These are phyloP conservation scores for Ustulina deusta DNA, from an alignment of 2,329 filamentous ascomycete species.

Conservation along the genomic window DNA sequence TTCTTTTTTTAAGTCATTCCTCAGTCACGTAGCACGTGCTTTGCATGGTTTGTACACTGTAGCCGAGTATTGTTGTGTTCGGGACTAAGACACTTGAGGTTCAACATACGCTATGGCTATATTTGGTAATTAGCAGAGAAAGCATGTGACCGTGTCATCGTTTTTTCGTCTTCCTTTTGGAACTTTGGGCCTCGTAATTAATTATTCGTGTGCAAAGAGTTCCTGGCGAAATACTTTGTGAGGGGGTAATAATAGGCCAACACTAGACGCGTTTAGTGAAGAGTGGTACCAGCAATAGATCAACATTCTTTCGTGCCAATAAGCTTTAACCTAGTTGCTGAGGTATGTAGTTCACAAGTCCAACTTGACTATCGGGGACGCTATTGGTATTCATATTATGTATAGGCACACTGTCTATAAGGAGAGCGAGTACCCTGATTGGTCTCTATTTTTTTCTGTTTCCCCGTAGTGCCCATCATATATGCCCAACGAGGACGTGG, in stretches of 20 bases:
- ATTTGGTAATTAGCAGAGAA: no score
- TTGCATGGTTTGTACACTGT: neutral
- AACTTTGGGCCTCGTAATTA: neutral
- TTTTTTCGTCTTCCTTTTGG: neutral
- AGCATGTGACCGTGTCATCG: neutral
- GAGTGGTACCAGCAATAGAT: neutral
- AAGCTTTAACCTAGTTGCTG: neutral
- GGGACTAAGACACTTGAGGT: no score
- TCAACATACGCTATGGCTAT: no score
- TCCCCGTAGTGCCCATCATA: neutral
- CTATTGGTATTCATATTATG: neutral
- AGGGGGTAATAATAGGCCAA: neutral
- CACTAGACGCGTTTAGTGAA: neutral
- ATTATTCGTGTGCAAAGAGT: neutral
- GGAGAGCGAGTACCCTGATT: neutral
- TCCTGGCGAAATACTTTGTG: neutral
- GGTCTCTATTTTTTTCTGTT: neutral
- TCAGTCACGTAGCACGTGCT: neutral
- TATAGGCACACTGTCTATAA: neutral
- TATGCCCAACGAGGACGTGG: neutral
- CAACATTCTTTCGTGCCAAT: no score
- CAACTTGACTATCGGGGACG: neutral
- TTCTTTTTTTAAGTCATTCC: neutral
- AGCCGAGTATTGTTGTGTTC: no score
- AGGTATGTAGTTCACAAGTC: neutral